Base-by-base conservation (phyloP, 805 yeast species). In the Sugiyamaella qingdaonensis region DNA sequence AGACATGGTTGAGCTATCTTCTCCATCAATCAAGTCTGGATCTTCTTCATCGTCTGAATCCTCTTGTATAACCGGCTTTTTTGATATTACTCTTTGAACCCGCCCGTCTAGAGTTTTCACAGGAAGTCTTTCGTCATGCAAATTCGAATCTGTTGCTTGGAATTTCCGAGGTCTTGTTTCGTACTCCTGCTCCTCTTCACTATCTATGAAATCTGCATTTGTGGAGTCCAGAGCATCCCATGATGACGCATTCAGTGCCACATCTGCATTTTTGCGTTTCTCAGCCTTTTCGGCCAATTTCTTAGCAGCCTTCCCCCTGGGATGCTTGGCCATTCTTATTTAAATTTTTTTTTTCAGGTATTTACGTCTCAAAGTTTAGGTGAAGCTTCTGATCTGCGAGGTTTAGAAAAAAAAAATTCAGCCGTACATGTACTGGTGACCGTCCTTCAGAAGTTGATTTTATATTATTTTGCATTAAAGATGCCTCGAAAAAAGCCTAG, bases 141-240 rank as follows among this genome's bases (percentile, higher is more conserved):
- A 76, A 10, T 69, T 70, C 10, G 73, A 68, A 11, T 59, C 64
- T 2, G 53, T 58, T 4, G 31, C 52, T 16, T 70, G 69, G 58
- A 81, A 69, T 2, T 68, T 62, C 67, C 98, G 78, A 1, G 97
- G 95, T 52, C 66, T 70, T 58, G 75, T 69, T 65, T 91, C 98
- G 61, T 88, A 90, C 52, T 81, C 91, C 62, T 83, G 87, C 61
- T 88, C 95, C 54, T 79, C 84, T 53, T 85, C 78, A n/a, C 83
- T 88, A 24, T 57, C 61, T 1, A 24, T 39, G 11, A 37, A 34
- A n/a, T 52, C 57, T 2, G 41, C 54, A 13, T 46, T 52, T 14
- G 33, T 27, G 16, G 24, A 11, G 27, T 41, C 58, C 42, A 60
- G 43, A 11, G 54, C 52, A 2, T 27, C 31, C 62, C 62, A 61